Percentiles rank a stretch among this genome's conserved stretches.
Conservation (phyloP, 176 grass and related monocot species). For the Triticum urartu region DNA sequence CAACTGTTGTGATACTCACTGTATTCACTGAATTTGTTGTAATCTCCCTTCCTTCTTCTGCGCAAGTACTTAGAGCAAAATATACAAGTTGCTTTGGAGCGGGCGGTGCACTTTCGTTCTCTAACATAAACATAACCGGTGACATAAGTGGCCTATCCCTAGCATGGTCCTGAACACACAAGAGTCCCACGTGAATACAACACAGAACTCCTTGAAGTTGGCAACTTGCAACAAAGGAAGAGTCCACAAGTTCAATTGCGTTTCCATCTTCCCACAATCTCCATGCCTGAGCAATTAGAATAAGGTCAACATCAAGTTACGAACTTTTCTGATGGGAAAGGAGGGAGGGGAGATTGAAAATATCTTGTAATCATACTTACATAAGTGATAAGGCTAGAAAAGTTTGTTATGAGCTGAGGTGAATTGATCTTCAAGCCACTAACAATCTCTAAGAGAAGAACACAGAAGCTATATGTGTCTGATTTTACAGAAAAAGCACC, state of each 20-base stretch:
- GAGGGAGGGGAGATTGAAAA: neutral
- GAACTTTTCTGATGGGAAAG: neutral
- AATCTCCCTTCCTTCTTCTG: too few species aligned
- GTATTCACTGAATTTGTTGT: too few species aligned
- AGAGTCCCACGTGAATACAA: neutral
- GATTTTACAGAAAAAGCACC: slow-evolving; percentile 49
- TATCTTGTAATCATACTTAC: neutral
- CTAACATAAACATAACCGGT: neutral
- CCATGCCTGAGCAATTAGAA: neutral
- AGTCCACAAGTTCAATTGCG: neutral
- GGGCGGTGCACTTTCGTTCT: neutral
- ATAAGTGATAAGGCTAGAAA: neutral
- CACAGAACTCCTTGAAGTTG: neutral
- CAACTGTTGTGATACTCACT: too few species aligned
- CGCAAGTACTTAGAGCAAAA: neutral
- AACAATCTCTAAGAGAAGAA: slow-evolving; percentile 55
- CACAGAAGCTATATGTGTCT: slow-evolving; percentile 52
- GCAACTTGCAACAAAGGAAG: neutral
- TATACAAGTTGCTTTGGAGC: neutral
- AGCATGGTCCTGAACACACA: neutral
- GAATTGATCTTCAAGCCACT: slow-evolving; percentile 46
- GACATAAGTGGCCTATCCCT: neutral
- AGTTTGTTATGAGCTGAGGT: neutral
- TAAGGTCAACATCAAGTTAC: neutral
- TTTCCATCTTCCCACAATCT: neutral